Evolutionary conservation across 495 filamentous ascomycete genomes (phyloP), one percentile per base, ranked within the genome.

Genomic region (Aspergillus avenaceus): DNA sequence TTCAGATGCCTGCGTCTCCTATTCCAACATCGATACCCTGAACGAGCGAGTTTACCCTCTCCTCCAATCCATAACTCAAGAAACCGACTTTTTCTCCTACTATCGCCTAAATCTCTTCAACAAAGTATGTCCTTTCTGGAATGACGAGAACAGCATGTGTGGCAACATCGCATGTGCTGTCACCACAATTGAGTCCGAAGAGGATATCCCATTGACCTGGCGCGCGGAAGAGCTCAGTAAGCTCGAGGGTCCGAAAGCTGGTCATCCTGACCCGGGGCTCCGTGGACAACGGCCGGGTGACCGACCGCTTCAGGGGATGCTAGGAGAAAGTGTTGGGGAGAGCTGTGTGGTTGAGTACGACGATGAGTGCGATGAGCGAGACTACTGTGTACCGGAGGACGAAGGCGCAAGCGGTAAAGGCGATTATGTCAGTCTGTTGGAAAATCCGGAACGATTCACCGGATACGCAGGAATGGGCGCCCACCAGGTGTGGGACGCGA

Each of bases 101-200:
- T 98, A 97, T 69, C 87, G 93, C 22, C 73, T 98, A 18, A 97
- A 97, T 66, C 82, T 98, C n/a, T 98, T 88, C 64, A 86, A 95
- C 61, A 93, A 91, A 69, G 83, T 80, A 72, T 98, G 93, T 66
- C 93, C 93, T 0, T 97, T 97, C 63, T 97, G 93, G 93, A 81
- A 81, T 57, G 93, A 98, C 63, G 83, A 90, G 41, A 88, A 85
- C 73, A 87, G 87, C 67, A 90, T 96, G 80, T 98, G 93, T 67
- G 93, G 91, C 42, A 98, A 98, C 67, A 92, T 96, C 50, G 93
- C 92, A 7, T 98, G 93, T 63, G 86, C 92, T 23, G 93, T 98
- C n/a, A 90, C 92, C 63, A 98, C 93, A 11, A 79, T 97, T 53
- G 93, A 97, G 41, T 88, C 92, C 51, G 91, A 97, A 70, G 85